Percentiles rank a stretch among this genome's conserved stretches.
Evolutionary conservation across 139 green algal species (phyloP).

Genomic region (Chlamydomonas urium): DNA sequence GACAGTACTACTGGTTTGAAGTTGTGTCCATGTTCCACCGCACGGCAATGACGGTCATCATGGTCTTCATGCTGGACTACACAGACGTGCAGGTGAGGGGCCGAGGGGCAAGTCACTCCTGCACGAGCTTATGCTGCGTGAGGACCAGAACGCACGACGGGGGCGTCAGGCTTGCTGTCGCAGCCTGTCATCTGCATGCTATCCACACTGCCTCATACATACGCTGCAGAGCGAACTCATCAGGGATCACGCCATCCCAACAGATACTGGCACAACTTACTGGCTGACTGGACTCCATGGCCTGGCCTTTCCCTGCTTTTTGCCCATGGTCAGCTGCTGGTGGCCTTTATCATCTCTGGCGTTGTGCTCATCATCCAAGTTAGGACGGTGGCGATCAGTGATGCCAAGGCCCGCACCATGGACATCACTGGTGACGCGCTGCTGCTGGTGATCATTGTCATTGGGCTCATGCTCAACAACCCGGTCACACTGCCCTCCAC

Average conservation of each 20-base stretch:
- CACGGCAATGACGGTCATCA: neutral
- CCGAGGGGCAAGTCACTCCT: too few relatives aligned
- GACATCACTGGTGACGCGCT: neutral
- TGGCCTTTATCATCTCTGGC: constrained; percentile 8
- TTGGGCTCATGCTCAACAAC: constrained; percentile 28
- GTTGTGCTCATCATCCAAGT: constrained; percentile 19
- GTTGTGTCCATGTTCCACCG: constrained; percentile 15
- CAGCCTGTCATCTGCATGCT: neutral
- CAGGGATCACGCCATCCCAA: neutral
- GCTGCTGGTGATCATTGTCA: constrained; percentile 12
- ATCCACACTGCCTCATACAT: neutral
- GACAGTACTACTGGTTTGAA: constrained; percentile 30
- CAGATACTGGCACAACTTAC: neutral
- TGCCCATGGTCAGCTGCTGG: neutral
- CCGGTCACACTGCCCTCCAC: neutral
- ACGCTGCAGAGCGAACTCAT: neutral
- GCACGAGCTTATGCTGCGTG: too few relatives aligned
- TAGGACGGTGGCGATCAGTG: constrained; percentile 12
- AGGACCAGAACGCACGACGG: too few relatives aligned
- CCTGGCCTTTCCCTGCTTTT: too few relatives aligned
- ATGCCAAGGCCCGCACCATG: constrained; percentile 6
- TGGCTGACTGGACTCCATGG: too few relatives aligned
- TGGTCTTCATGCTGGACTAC: constrained; percentile 10
- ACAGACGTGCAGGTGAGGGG: neutral
- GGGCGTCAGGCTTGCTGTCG: too few relatives aligned